Evolutionary conservation across 148 eudicot genomes (phyloP).

Genomic region (Silene latifolia): DNA sequence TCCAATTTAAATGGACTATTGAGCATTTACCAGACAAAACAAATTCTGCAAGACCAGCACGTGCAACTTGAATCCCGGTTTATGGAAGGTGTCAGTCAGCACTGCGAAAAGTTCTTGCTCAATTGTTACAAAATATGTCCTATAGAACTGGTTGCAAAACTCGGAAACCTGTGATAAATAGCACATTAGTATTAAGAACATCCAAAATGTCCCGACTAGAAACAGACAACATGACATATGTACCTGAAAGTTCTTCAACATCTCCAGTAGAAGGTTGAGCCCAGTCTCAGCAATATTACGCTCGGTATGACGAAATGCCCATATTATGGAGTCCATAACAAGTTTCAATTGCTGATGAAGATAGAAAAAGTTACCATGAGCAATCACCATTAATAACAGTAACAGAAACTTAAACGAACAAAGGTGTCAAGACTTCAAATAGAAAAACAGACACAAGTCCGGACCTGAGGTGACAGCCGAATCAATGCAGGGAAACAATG

Average conservation of each 20-base stretch:
- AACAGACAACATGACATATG: slow-evolving; percentile 7
- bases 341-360: slow-evolving; percentile 78
- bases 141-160: slow-evolving; percentile 80
- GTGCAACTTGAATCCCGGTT: slow-evolving; percentile 96
- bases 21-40: slow-evolving; percentile 59
- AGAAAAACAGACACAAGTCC: slow-evolving; percentile 8
- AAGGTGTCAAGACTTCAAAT: neutral
- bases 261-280: slow-evolving; percentile 81
- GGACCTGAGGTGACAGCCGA: slow-evolving; percentile 75
- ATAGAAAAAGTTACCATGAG: slow-evolving; percentile 2
- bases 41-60: slow-evolving; percentile 86
- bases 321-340: slow-evolving; percentile 96
- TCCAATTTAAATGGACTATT: neutral
- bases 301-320: slow-evolving; percentile 99
- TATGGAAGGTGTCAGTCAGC: slow-evolving; percentile 93
- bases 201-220: neutral
- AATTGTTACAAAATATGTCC: slow-evolving; percentile 74
- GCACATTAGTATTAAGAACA: slow-evolving; percentile 13
- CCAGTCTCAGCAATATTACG: slow-evolving; percentile 98
- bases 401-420: neutral
- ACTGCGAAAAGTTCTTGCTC: slow-evolving; percentile 99
- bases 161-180: slow-evolving; percentile 59
- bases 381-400: neutral
- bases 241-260: slow-evolving; percentile 97
- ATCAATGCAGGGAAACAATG: slow-evolving; percentile 94